Conservation (phyloP, 768 basidiomycete genomes). For the Naganishia antarctica region DNA sequence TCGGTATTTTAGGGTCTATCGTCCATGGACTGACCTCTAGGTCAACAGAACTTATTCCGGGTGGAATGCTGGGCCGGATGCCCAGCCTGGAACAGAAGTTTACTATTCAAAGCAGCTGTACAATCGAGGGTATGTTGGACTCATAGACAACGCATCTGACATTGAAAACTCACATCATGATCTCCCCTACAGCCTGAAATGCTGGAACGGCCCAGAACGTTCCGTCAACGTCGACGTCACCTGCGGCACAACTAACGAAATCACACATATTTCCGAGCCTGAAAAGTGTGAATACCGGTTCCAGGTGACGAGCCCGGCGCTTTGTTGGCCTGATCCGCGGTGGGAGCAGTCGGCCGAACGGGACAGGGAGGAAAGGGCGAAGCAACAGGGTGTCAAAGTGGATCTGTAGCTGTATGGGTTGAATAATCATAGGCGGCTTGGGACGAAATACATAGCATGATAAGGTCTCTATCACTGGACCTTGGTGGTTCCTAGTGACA, state of each 20-base stretch:
- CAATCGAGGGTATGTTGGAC: constrained; percentile 50
- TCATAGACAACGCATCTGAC: not conserved
- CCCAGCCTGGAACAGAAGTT: constrained; percentile 55
- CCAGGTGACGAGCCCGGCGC: constrained; percentile 75
- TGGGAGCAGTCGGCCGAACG: no score
- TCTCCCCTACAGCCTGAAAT: constrained; percentile 63
- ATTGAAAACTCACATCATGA: not conserved
- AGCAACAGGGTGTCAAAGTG: no score
- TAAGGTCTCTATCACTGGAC: no score
- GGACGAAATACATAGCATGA: no score
- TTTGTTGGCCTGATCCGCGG: constrained; percentile 55
- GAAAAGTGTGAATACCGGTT: constrained; percentile 96
- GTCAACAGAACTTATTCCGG: constrained; percentile 58
- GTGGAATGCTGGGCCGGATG: constrained; percentile 66
- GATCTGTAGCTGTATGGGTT: no score
- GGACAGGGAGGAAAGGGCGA: no score
- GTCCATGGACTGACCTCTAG: constrained; percentile 1
- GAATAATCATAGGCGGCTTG: no score
- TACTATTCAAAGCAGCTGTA: constrained; percentile 82
- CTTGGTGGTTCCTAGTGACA: no score
- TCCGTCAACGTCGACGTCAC: constrained; percentile 71
- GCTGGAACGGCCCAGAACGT: constrained; percentile 94
- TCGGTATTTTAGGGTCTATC: not conserved
- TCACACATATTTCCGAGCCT: constrained; percentile 74
- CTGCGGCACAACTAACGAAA: constrained; percentile 78